These are phyloP conservation scores for Melanomma pulvis-pyrius DNA, from an alignment of 495 filamentous ascomycete species.

Conservation along the genomic window DNA sequence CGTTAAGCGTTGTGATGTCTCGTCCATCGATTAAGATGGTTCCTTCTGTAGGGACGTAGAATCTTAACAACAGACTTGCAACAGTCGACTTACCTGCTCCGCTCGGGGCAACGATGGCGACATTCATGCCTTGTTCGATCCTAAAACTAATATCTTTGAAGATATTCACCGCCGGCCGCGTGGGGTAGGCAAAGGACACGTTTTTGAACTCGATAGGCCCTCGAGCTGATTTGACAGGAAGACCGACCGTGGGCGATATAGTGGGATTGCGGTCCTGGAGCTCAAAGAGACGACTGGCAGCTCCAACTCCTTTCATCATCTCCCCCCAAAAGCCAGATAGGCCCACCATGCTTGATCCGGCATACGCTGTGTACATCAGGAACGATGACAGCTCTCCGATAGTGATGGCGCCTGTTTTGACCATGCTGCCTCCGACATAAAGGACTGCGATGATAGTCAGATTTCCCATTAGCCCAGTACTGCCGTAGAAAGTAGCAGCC, in stretches of 20 bases:
- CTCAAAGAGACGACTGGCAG: constrained; percentile 92
- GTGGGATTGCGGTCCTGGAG: constrained; percentile 88
- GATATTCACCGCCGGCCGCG: constrained; percentile 84
- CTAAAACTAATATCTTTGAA: constrained; percentile 87
- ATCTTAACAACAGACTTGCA: constrained; percentile 81
- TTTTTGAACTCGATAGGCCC: constrained; percentile 86
- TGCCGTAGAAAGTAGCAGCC: constrained; percentile 87
- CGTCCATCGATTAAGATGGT: constrained; percentile 79
- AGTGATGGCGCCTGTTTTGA: constrained; percentile 79
- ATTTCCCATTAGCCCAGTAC: constrained; percentile 86
- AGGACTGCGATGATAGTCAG: constrained; percentile 93
- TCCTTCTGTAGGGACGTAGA: constrained; percentile 83
- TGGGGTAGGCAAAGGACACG: constrained; percentile 86
- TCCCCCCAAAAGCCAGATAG: constrained; percentile 96
- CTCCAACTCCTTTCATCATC: constrained; percentile 97
- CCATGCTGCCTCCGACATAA: constrained; percentile 87
- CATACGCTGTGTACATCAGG: constrained; percentile 96
- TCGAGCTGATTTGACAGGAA: constrained; percentile 75
- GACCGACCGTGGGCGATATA: constrained; percentile 80
- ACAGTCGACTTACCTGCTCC: constrained; percentile 97
- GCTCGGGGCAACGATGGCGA: constrained; percentile 93
- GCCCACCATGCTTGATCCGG: constrained; percentile 87
- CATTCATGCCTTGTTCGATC: constrained; percentile 88
- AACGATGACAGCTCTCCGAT: constrained; percentile 96
- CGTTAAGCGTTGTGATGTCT: constrained; percentile 85